Percentiles rank a stretch among this genome's conserved stretches.
These are phyloP conservation scores for Yamadazyma takamatsuzukensis DNA, from an alignment of 805 yeast species.

Conservation along the genomic window DNA sequence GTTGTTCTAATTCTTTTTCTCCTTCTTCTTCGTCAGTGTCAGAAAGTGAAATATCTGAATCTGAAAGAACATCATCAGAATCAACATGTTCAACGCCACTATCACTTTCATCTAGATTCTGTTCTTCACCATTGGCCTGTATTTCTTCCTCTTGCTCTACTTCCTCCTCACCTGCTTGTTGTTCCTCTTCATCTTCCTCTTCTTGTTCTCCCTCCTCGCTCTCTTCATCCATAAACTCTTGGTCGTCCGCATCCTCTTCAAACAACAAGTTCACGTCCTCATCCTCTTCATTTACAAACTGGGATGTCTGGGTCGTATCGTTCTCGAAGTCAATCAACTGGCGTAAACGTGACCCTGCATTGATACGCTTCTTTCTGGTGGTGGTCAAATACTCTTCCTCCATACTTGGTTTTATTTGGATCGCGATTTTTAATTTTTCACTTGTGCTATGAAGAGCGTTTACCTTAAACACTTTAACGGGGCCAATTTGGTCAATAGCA, in stretches of 20 bases:
- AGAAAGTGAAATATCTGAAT: constrained; percentile 48
- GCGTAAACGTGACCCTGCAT: constrained; percentile 85
- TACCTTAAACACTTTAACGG: background rate
- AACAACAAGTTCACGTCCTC: constrained; percentile 70
- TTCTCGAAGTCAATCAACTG: constrained; percentile 71
- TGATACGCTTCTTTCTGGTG: constrained; percentile 73
- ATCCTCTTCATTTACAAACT: constrained; percentile 57
- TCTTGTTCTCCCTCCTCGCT: constrained; percentile 16
- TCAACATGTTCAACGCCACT: constrained; percentile 18
- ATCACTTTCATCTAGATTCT: constrained; percentile 6
- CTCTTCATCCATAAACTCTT: constrained; percentile 24
- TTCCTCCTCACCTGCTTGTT: constrained; percentile 15
- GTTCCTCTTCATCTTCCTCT: constrained; percentile 14
- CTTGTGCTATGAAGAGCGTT: background rate
- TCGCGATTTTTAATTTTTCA: constrained; percentile 2
- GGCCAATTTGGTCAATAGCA: too few relatives aligned
- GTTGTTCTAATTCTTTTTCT: constrained; percentile 55
- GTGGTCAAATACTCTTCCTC: constrained; percentile 50
- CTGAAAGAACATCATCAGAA: constrained; percentile 52
- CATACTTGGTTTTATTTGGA: too few relatives aligned
- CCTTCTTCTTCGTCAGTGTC: constrained; percentile 67
- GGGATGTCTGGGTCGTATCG: constrained; percentile 32
- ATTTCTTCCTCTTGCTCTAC: constrained; percentile 15
- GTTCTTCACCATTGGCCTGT: constrained; percentile 15
- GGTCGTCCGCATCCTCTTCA: constrained; percentile 45